Evolutionary conservation across 2,329 filamentous ascomycete genomes (phyloP), one percentile per base, ranked within the genome.

Genomic region (Colletotrichum sp.): DNA sequence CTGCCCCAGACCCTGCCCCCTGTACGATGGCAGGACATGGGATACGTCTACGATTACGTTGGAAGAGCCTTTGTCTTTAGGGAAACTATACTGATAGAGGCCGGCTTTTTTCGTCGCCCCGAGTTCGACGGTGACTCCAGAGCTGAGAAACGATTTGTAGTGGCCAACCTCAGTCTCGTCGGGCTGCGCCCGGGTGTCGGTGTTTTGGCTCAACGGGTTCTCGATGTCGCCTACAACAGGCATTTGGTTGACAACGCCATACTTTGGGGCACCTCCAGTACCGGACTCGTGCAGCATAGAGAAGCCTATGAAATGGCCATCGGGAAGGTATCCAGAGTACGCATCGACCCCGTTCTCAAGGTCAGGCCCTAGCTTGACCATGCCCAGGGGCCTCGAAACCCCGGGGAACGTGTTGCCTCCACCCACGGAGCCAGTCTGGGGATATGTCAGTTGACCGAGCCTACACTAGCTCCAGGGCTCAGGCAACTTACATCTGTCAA

Each of bases 221-320:
- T 78, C 79, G 57, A 92, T 82, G 18, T 80, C 80, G 0, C 90
- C 90, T 0, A 88, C 79, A 1, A 91, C 82, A 0, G 90, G 92
- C 82, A 93, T 86, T 82, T 93, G 91, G 2, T 90, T 86, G 36
- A 93, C 89, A 3, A 93, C 91, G 6, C 93, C 93, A 76, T 94
- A 94, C 81, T 94, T 94, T 1, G 93, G 92, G 2, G 91, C 92
- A 2, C 93, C 93, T 9, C 93, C 93, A 0, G 92, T 94, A 5
- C 92, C 92, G 76, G 89, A 90, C 80, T 93, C 92, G 78, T 93
- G 92, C 79, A 93, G 90, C 88, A 93, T 87, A 74, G 89, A 91
- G 82, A 93, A 92, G 21, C 90, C 91, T 3, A 88, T 90, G 77
- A 93, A 89, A 36, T 88, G 87, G 5, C 91, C 90, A 32, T 82